These are phyloP conservation scores for Paxillus involutus DNA, from an alignment of 768 basidiomycete species.

Conservation along the genomic window DNA sequence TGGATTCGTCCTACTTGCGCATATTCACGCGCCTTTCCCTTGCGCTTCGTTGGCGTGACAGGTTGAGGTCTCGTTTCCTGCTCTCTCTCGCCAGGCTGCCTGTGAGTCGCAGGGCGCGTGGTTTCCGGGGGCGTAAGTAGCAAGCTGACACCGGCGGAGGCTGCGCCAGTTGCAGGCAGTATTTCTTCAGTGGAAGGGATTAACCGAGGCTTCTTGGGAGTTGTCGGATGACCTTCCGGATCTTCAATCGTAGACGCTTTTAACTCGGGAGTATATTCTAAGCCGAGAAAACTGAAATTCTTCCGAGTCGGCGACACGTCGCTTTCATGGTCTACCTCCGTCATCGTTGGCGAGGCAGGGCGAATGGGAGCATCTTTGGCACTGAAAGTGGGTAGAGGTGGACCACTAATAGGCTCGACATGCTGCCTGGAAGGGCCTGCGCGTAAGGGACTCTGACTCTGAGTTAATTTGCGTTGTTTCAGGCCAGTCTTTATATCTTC, in stretches of 20 bases:
- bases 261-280: conserved; percentile 13
- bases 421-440: conserved; percentile 5
- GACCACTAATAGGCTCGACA: neutral
- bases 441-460: conserved; percentile 9
- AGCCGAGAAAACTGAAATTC: conserved; percentile 25
- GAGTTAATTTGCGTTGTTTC: conserved; percentile 13
- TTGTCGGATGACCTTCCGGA: conserved; percentile 20
- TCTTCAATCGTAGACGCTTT: conserved; percentile 1
- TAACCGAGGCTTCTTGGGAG: conserved; percentile 22
- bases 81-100: neutral
- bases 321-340: conserved; percentile 22
- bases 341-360: conserved; percentile 26
- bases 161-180: neutral
- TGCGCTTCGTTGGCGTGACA: conserved; percentile 15
- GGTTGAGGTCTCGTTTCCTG: neutral
- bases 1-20: no score
- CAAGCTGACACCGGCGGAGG: neutral
- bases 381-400: neutral
- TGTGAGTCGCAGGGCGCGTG: conserved; percentile 6
- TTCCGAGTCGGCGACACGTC: conserved; percentile 11
- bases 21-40: conserved; percentile 27
- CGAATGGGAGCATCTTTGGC: conserved; percentile 7
- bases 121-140: conserved; percentile 30
- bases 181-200: neutral
- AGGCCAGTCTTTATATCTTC: conserved; percentile 17